Evolutionary conservation across 129 eudicot genomes (phyloP).

Genomic region (Flaveria brownii): DNA sequence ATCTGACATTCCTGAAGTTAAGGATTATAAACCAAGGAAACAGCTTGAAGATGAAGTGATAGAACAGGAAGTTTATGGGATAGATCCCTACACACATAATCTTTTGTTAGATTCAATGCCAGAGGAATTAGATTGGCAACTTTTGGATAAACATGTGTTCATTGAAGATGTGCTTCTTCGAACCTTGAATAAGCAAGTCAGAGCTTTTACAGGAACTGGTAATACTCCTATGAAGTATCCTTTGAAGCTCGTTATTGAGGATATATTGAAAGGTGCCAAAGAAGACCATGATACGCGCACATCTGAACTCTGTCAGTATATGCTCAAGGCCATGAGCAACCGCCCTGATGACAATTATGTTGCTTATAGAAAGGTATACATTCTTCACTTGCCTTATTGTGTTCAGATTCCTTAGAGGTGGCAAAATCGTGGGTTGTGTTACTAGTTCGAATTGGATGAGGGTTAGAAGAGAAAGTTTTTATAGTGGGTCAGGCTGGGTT

Average conservation of each 20-base stretch:
- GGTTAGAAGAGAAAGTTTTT: not conserved
- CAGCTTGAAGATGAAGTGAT: slow-evolving; percentile 89
- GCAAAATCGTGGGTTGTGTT: not conserved
- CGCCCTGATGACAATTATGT: slow-evolving; percentile 98
- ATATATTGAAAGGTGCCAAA: slow-evolving; percentile 53
- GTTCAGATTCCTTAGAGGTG: not conserved
- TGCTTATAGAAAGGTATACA: slow-evolving; percentile 86
- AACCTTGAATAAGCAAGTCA: slow-evolving; percentile 73
- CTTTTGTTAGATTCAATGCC: slow-evolving; percentile 94
- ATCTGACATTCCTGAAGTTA: slow-evolving; percentile 94
- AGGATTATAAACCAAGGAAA: slow-evolving; percentile 86
- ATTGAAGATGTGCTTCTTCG: slow-evolving; percentile 88
- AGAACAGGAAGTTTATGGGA: slow-evolving; percentile 98
- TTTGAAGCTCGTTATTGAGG: slow-evolving; percentile 70
- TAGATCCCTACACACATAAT: slow-evolving; percentile 96
- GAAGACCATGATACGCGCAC: slow-evolving; percentile 54
- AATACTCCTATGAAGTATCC: slow-evolving; percentile 87
- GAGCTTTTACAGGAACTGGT: slow-evolving; percentile 78
- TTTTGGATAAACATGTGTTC: slow-evolving; percentile 74
- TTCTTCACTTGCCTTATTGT: not conserved
- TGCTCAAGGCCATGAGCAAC: slow-evolving; percentile 61
- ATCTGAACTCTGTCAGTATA: slow-evolving; percentile 58
- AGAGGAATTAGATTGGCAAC: slow-evolving; percentile 82
- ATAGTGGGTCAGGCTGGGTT: not conserved
- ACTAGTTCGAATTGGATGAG: not conserved